Conservation (phyloP, 2,329 filamentous ascomycete genomes). For the Phymatotrichopsis omnivora region DNA sequence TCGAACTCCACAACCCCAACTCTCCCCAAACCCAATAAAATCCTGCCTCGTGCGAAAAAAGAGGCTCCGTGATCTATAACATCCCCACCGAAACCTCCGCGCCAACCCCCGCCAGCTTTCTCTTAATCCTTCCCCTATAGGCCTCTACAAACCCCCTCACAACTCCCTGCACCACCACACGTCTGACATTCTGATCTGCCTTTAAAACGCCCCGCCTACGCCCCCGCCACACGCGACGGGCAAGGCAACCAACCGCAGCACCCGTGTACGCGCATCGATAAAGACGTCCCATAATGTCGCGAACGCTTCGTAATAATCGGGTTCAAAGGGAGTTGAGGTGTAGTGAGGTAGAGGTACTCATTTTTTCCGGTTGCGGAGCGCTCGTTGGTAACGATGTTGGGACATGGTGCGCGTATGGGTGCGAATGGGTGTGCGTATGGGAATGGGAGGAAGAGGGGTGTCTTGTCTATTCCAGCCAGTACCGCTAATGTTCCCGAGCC, state of each 20-base stretch:
- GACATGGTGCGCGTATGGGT: too few relatives aligned
- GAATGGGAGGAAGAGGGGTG: too few relatives aligned
- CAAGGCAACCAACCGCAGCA: constrained; percentile 64
- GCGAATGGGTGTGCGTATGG: too few relatives aligned
- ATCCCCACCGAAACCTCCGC: constrained; percentile 83
- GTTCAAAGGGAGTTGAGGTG: constrained; percentile 92
- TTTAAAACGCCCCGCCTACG: constrained; percentile 83
- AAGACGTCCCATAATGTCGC: constrained; percentile 89
- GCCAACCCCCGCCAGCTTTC: constrained; percentile 73
- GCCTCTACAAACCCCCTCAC: constrained; percentile 90
- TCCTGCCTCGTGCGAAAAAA: too few relatives aligned
- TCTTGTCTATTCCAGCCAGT: too few relatives aligned
- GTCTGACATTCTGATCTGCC: constrained; percentile 73
- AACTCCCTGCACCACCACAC: constrained; percentile 76
- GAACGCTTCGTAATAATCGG: constrained; percentile 95
- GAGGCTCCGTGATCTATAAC: too few relatives aligned
- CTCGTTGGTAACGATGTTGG: too few relatives aligned
- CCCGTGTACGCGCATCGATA: constrained; percentile 78
- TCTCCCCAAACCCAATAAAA: too few relatives aligned
- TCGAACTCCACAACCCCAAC: too few relatives aligned
- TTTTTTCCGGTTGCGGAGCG: too few relatives aligned
- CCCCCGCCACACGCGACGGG: constrained; percentile 59
- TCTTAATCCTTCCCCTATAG: constrained; percentile 61
- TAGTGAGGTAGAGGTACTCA: constrained; percentile 82
- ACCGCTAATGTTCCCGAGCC: too few relatives aligned